A percentile compares a stretch with the other conserved stretches of the same genome.
Evolutionary conservation across 179 eudicot species (phyloP).

Genomic region (Camellia oleifera): DNA sequence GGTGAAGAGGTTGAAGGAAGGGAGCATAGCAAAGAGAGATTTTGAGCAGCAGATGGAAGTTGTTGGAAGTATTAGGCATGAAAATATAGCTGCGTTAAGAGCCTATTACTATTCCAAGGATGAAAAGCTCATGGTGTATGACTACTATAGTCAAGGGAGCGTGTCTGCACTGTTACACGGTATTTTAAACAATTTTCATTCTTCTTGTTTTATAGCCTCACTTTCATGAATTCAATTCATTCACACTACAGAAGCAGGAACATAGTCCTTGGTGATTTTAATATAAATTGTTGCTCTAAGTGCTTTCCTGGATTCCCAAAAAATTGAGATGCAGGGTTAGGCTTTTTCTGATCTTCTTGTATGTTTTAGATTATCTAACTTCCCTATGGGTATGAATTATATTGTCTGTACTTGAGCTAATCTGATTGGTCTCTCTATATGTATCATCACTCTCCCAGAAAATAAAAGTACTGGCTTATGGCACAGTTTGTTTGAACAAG

Average conservation of each 20-base stretch:
- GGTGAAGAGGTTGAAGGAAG: constrained; percentile 75
- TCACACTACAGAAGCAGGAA: neutral
- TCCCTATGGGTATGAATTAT: neutral
- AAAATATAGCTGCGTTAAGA: constrained; percentile 64
- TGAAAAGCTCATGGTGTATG: constrained; percentile 80
- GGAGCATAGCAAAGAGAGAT: constrained; percentile 51
- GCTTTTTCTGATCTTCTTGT: neutral
- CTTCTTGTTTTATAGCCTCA: neutral
- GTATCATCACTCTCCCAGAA: neutral
- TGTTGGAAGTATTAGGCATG: constrained; percentile 65
- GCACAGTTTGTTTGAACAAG: too few relatives aligned
- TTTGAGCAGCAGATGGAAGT: constrained; percentile 76
- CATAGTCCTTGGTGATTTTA: too few relatives aligned
- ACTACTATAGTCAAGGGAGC: constrained; percentile 63
- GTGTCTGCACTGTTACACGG: constrained; percentile 65
- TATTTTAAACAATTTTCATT: constrained; percentile 20
- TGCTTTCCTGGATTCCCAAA: neutral
- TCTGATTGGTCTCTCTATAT: neutral
- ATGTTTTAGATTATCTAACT: neutral
- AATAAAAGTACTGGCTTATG: too few relatives aligned
- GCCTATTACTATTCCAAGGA: constrained; percentile 79
- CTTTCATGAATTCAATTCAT: neutral
- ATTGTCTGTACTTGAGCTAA: neutral
- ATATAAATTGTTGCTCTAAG: too few relatives aligned
- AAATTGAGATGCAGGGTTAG: neutral